Evolutionary conservation across 108 stramenopile species (phyloP).

Genomic region (Cyclotella choctawhatcheeana): DNA sequence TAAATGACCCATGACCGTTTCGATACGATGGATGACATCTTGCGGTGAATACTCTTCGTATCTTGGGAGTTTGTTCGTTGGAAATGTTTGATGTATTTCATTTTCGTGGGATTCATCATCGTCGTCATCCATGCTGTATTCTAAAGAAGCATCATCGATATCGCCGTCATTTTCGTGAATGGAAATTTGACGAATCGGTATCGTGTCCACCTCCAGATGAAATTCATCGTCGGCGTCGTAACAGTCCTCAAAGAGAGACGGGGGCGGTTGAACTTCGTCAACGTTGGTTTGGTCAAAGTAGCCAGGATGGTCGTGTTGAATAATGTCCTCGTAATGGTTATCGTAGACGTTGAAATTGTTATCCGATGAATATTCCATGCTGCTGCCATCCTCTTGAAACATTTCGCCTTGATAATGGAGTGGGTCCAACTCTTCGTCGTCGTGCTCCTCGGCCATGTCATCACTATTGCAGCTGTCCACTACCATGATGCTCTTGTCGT

Average conservation of each 20-base stretch:
- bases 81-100: background rate
- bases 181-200: conserved; percentile 3
- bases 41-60: conserved; percentile 17
- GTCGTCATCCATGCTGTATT: no score
- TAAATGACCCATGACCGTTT: conserved; percentile 4
- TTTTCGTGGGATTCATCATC: background rate
- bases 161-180: background rate
- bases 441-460: background rate
- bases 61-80: background rate
- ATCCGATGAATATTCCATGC: background rate
- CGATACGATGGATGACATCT: conserved; percentile 18
- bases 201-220: background rate
- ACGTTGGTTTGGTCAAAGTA: no score
- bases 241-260: conserved; percentile 2
- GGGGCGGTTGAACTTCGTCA: conserved; percentile 1
- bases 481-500: background rate
- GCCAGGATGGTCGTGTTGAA: no score
- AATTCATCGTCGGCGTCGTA: conserved; percentile 21
- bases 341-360: background rate
- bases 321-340: background rate
- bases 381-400: background rate
- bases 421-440: no score
- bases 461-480: background rate
- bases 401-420: background rate
- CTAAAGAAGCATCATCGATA: background rate